Percentiles rank a stretch among this genome's conserved stretches.
phyloP scores from a whole-genome alignment of 129 eudicot species.

The Helianthus tuberosus region DNA sequence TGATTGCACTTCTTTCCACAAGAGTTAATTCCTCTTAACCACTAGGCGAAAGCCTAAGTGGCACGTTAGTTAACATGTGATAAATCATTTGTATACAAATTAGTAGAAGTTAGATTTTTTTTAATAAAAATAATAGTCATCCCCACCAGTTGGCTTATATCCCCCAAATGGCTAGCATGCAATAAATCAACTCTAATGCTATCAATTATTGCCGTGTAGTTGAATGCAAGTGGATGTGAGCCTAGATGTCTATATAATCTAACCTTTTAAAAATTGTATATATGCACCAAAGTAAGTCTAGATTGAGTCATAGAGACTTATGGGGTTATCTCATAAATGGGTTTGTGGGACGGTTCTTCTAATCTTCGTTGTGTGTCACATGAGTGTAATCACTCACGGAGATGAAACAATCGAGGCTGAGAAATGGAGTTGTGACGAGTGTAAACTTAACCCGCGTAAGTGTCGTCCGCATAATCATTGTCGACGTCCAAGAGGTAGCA shows the following conservation, averaged over 20 bases:
- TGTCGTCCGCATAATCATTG: conserved; percentile 19
- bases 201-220: conserved; percentile 10
- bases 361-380: conserved; percentile 36
- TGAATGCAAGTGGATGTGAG: conserved; percentile 30
- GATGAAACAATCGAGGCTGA: conserved; percentile 30
- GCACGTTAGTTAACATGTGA: no score
- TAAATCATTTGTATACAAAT: no score
- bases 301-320: conserved; percentile 5
- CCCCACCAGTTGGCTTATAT: not conserved
- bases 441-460: conserved; percentile 17
- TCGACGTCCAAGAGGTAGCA: conserved; percentile 16
- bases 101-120: no score
- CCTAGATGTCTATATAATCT: conserved; percentile 18
- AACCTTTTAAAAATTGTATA: not conserved
- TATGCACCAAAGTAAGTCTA: conserved; percentile 10
- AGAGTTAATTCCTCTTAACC: no score
- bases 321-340: conserved; percentile 37
- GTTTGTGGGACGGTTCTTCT: conserved; percentile 27
- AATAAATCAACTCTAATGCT: conserved; percentile 11
- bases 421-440: conserved; percentile 29
- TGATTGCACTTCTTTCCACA: no score
- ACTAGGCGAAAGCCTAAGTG: no score
- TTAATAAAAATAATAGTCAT: no score
- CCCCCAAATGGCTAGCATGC: conserved; percentile 29
- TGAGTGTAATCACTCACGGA: conserved; percentile 33